Conservation (phyloP, 23 red algal genomes). For the Gracilariopsis chorda region DNA sequence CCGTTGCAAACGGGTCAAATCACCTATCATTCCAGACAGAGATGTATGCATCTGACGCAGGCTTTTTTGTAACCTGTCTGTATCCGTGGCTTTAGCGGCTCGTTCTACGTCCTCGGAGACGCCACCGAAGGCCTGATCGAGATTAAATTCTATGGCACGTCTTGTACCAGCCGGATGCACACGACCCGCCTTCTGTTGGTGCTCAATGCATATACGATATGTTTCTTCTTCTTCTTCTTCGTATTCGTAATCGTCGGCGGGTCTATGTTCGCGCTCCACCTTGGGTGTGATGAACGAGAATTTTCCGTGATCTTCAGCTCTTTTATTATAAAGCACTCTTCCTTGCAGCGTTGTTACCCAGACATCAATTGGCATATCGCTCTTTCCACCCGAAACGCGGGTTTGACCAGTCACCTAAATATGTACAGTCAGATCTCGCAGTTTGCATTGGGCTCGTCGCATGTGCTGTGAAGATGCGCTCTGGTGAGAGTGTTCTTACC, state of each 20-base stretch:
- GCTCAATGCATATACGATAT: conserved; percentile 67
- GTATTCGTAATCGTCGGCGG: conserved; percentile 43
- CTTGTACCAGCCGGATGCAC: conserved; percentile 51
- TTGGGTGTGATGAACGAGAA: conserved; percentile 61
- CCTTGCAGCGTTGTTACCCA: conserved; percentile 67
- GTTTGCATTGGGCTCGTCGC: background rate
- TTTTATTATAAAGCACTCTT: conserved; percentile 56
- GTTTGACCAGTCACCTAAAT: conserved; percentile 61
- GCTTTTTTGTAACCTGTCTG: conserved; percentile 33
- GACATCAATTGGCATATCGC: conserved; percentile 80
- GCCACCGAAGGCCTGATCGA: conserved; percentile 40
- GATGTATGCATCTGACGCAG: conserved; percentile 58
- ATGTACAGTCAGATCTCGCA: background rate
- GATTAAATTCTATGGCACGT: conserved; percentile 34
- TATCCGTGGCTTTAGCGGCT: conserved; percentile 26
- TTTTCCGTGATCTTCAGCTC: conserved; percentile 61
- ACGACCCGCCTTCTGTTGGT: conserved; percentile 40
- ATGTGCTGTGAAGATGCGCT: background rate
- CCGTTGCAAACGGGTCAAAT: conserved; percentile 53
- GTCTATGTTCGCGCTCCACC: background rate
- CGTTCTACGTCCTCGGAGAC: background rate
- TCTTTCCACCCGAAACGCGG: conserved; percentile 59
- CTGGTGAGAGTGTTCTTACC: background rate
- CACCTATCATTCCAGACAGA: conserved; percentile 42
- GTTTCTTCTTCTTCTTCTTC: conserved; percentile 55